These are phyloP conservation scores for Eragrostis nindensis DNA, from an alignment of 176 grass and related monocot genomes.

Conservation along the genomic window DNA sequence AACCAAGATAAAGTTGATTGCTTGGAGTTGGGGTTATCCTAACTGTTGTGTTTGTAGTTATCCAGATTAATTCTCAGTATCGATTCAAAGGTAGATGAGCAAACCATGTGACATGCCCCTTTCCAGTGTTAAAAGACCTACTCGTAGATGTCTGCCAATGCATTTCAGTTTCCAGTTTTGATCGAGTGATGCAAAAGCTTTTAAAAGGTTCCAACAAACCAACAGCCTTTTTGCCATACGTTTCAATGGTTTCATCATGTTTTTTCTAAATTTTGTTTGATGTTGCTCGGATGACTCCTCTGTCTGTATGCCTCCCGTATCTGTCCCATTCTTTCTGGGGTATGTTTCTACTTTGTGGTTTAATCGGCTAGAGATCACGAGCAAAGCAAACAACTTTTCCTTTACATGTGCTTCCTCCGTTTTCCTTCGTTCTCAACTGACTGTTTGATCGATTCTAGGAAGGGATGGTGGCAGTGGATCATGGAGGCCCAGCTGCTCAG, in stretches of 20 bases:
- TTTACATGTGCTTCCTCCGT: slow-evolving; percentile 33
- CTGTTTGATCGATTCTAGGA: slow-evolving; percentile 38
- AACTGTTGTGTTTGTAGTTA: slow-evolving; percentile 28
- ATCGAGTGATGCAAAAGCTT: slow-evolving; percentile 30
- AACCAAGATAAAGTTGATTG: slow-evolving; percentile 31
- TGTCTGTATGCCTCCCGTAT: neutral
- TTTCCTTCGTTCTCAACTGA: slow-evolving; percentile 42
- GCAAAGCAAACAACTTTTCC: slow-evolving; percentile 38
- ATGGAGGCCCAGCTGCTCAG: slow-evolving; percentile 69
- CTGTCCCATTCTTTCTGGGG: slow-evolving; percentile 15
- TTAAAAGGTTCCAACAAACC: slow-evolving; percentile 25
- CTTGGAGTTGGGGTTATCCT: slow-evolving; percentile 26
- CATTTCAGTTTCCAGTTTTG: slow-evolving; percentile 41
- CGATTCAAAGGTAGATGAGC: slow-evolving; percentile 32
- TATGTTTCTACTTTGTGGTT: slow-evolving; percentile 39
- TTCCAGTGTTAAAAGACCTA: neutral
- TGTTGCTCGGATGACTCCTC: slow-evolving; percentile 3
- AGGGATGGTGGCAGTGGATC: slow-evolving; percentile 45
- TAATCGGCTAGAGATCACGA: slow-evolving; percentile 43
- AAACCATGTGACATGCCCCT: slow-evolving; percentile 32
- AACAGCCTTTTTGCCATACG: slow-evolving; percentile 31
- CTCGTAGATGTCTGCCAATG: slow-evolving; percentile 22
- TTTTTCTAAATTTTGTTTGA: neutral
- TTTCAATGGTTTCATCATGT: neutral
- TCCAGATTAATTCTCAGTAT: slow-evolving; percentile 13